These are phyloP conservation scores for Trametes pubescens DNA, from an alignment of 1,284 basidiomycete genomes.

Conservation along the genomic window DNA sequence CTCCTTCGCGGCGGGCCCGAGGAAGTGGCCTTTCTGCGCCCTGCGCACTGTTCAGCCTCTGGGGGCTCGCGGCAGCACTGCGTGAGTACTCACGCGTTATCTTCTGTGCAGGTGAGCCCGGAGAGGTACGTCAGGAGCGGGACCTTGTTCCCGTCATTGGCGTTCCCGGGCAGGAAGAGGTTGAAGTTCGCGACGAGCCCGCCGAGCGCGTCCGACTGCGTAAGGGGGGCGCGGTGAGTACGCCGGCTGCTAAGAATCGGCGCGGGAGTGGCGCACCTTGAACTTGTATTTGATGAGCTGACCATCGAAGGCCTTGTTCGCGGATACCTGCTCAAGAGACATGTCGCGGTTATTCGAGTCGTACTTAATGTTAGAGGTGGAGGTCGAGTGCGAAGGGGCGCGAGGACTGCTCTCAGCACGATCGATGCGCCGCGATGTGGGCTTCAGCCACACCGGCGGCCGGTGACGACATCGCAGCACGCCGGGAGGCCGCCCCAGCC, in stretches of 20 bases:
- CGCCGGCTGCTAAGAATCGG: constrained; percentile 1
- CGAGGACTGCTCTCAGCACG: constrained; percentile 1
- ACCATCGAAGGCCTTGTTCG: constrained; percentile 84
- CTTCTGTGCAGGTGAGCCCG: constrained; percentile 95
- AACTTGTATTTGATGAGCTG: constrained; percentile 89
- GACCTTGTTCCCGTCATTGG: constrained; percentile 60
- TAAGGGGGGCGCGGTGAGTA: constrained; percentile 17
- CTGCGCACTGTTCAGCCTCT: constrained; percentile 48
- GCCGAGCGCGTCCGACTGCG: constrained; percentile 76
- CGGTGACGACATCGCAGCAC: constrained; percentile 16
- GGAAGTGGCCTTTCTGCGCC: constrained; percentile 89
- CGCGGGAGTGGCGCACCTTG: constrained; percentile 56
- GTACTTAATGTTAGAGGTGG: constrained; percentile 3
- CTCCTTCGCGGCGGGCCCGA: constrained; percentile 81
- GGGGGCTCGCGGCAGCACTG: background rate
- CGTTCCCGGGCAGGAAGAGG: constrained; percentile 84
- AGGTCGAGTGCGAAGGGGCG: constrained; percentile 8
- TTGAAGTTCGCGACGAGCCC: constrained; percentile 88
- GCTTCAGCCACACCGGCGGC: background rate
- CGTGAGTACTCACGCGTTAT: constrained; percentile 75
- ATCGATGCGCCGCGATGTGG: constrained; percentile 9
- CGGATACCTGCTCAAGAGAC: constrained; percentile 72
- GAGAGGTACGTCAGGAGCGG: constrained; percentile 92
- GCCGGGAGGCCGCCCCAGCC: constrained; percentile 6
- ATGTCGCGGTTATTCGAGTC: constrained; percentile 37